phyloP scores from a whole-genome alignment of 495 filamentous ascomycete species.

The Aspergillus wentii region DNA sequence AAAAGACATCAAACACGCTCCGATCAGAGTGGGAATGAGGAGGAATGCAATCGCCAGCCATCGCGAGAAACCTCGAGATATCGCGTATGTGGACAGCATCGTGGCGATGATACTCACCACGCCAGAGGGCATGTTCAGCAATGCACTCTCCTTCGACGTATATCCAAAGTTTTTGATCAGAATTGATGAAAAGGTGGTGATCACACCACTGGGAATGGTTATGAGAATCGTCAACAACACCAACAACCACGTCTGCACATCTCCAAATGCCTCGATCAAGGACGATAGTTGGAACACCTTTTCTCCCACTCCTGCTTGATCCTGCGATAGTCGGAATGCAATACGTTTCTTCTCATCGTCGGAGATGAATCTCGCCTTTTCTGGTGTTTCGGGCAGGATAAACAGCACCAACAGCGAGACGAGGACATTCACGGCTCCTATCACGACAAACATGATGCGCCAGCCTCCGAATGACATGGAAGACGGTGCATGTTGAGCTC shows the following conservation, averaged over 20 bases:
- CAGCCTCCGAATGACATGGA: slow-evolving; percentile 43
- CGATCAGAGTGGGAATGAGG: slow-evolving; percentile 41
- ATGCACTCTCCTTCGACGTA: slow-evolving; percentile 35
- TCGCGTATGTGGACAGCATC: slow-evolving; percentile 40
- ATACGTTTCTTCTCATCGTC: slow-evolving; percentile 38
- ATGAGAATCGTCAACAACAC: slow-evolving; percentile 40
- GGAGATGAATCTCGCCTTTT: slow-evolving; percentile 49
- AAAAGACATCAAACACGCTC: slow-evolving; percentile 57
- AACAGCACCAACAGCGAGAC: slow-evolving; percentile 46
- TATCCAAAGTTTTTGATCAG: slow-evolving; percentile 45
- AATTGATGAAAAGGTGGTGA: slow-evolving; percentile 45
- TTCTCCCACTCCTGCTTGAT: slow-evolving; percentile 47
- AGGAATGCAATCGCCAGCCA: slow-evolving; percentile 40
- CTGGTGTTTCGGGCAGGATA: slow-evolving; percentile 47
- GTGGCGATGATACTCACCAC: slow-evolving; percentile 51
- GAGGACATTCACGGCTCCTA: slow-evolving; percentile 53
- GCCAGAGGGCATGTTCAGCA: slow-evolving; percentile 64
- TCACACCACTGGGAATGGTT: slow-evolving; percentile 46
- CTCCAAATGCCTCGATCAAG: slow-evolving; percentile 35
- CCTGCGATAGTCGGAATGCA: slow-evolving; percentile 30
- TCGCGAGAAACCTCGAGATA: slow-evolving; percentile 34
- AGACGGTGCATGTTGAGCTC: slow-evolving; percentile 49
- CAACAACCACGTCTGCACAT: slow-evolving; percentile 36
- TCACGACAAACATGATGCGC: slow-evolving; percentile 59
- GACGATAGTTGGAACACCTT: slow-evolving; percentile 32